Percentiles rank a stretch among this genome's conserved stretches.
Conservation (phyloP, 192 early-diverging fungal genomes). For the Coemansia sp. region DNA sequence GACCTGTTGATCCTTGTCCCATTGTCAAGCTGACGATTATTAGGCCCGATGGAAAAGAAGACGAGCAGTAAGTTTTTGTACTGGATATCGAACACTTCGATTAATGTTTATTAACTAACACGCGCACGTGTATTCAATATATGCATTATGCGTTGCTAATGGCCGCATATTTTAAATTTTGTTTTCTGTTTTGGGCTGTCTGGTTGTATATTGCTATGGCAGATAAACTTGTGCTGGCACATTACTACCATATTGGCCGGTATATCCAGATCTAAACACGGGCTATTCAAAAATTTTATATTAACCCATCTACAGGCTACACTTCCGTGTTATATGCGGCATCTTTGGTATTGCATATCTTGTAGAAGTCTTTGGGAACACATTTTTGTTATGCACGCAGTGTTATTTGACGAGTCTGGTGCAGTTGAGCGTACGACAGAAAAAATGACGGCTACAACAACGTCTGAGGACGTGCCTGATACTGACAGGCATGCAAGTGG, state of each 20-base stretch:
- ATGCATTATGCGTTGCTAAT: not conserved
- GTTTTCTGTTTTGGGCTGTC: not conserved
- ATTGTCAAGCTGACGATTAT: conserved; percentile 26
- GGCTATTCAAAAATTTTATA: not conserved
- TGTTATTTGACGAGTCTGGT: conserved; percentile 30
- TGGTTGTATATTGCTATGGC: not conserved
- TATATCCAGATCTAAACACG: not conserved
- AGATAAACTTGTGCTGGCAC: not conserved
- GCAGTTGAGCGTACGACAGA: conserved; percentile 12
- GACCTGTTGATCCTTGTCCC: conserved; percentile 44
- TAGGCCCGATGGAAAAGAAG: conserved; percentile 26
- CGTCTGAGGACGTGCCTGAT: not conserved
- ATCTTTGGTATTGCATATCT: not conserved
- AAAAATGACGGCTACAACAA: not conserved
- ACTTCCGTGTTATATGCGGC: not conserved
- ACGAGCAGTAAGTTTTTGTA: conserved; percentile 31
- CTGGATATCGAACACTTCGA: not conserved
- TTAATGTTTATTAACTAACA: not conserved
- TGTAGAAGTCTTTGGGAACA: conserved; percentile 25
- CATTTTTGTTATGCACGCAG: conserved; percentile 29
- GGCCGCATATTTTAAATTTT: not conserved
- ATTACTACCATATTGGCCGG: not conserved
- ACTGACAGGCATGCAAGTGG: conserved; percentile 1
- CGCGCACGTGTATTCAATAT: not conserved
- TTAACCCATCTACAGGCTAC: not conserved